Base-by-base conservation (phyloP, 768 basidiomycete genomes). In the Chlorophyllum brunneum region DNA sequence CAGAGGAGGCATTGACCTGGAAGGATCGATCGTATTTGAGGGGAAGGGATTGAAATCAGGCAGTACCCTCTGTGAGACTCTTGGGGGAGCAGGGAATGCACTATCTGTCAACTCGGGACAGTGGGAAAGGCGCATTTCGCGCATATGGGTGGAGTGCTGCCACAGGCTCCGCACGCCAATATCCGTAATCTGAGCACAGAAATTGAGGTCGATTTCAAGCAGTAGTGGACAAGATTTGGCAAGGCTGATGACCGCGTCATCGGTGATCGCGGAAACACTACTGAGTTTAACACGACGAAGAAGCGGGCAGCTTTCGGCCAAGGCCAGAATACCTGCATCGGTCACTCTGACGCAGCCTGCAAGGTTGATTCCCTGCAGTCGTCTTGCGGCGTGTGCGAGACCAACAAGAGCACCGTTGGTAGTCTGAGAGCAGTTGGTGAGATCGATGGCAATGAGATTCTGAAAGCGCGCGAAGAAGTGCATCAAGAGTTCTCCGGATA, bases 151-250 rank as follows among this genome's bases (percentile, higher is more conserved):
- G 1, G 86, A 86, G 61, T 88, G 70, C 9, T 79, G 72, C 90
- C 95, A 95, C 27, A 98, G 79, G 57, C 92, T 85, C 48, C 92
- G 85, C 51, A 94, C 74, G 26, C 89, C 78, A 11, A 75, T 64
- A 63, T 97, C 86, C 15, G 92, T 87, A 62, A 98, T 78, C 49
- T 74, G 74, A 54, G 79, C 77, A 71, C 94, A 94, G 56, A 83
- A 78, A 62, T 91, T 86, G 61, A 99, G 83, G 69, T 99, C 97
- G 59, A 98, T 83, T 68, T 99, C 97, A 51, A 99, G 80, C 22
- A 99, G 80, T 45, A 93, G 77, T 1, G 91, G 88, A 63, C 93
- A 95, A 4, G 76, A 77, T 55, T 78, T 79, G 29, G 88, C 88
- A 45, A 99, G 77, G 27, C 83, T 78, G 29, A 85, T 80, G 59